phyloP scores from a whole-genome alignment of 768 basidiomycete species.

The Chiua virens region DNA sequence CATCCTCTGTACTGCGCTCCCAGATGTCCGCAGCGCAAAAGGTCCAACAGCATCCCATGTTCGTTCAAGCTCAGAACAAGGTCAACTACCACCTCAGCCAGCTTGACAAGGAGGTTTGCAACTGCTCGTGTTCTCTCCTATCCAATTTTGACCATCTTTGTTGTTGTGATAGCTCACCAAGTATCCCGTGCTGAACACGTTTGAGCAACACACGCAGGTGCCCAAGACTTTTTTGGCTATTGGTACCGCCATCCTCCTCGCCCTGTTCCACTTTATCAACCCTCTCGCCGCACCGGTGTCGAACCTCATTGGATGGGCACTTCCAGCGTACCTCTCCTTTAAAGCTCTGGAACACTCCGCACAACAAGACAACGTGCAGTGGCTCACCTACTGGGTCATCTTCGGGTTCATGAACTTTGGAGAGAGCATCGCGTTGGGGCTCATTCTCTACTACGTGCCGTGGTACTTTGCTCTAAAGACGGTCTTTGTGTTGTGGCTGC shows the following conservation, averaged over 20 bases:
- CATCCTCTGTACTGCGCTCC: background rate
- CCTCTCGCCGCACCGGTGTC: constrained; percentile 90
- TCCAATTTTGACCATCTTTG: background rate
- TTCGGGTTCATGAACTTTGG: constrained; percentile 93
- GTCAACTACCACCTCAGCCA: constrained; percentile 78
- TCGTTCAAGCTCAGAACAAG: constrained; percentile 82
- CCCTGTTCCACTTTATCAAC: constrained; percentile 82
- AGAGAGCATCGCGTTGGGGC: constrained; percentile 79
- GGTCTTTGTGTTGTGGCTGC: constrained; percentile 87
- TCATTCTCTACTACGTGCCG: constrained; percentile 89
- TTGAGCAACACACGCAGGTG: constrained; percentile 89
- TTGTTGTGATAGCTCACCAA: constrained; percentile 61
- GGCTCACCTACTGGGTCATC: constrained; percentile 97
- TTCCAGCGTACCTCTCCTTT: constrained; percentile 95
- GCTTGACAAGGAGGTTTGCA: constrained; percentile 93
- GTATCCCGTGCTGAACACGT: constrained; percentile 78
- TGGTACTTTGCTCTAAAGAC: constrained; percentile 97
- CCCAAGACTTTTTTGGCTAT: constrained; percentile 91
- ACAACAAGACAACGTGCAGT: constrained; percentile 85
- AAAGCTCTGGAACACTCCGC: constrained; percentile 89
- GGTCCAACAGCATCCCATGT: constrained; percentile 84
- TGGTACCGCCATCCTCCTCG: constrained; percentile 64
- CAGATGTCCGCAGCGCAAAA: constrained; percentile 81
- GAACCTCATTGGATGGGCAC: constrained; percentile 90
- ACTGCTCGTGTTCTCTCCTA: background rate